phyloP scores from a whole-genome alignment of 2,329 filamentous ascomycete genomes.

The Chaetomiaceae sp. region DNA sequence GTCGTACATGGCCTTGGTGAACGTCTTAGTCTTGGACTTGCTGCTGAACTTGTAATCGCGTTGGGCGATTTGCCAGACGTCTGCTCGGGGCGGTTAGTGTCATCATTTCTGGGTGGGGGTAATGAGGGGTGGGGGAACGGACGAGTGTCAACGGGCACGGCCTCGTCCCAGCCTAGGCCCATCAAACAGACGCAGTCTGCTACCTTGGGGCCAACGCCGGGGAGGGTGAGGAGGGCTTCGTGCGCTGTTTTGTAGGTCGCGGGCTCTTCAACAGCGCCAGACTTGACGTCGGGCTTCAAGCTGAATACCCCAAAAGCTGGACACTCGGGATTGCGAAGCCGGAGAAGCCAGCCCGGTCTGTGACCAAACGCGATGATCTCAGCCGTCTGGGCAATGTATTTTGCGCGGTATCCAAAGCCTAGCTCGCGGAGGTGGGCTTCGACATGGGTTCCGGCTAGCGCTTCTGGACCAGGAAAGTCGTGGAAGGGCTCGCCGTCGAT shows the following conservation, averaged over 20 bases:
- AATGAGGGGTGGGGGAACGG: too few relatives aligned
- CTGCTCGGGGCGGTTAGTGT: too few relatives aligned
- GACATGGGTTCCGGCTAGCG: constrained; percentile 68
- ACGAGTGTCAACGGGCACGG: constrained; percentile 89
- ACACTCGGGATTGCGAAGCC: constrained; percentile 71
- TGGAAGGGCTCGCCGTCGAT: constrained; percentile 70
- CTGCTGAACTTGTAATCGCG: constrained; percentile 91
- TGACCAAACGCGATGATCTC: constrained; percentile 63
- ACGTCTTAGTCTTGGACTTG: constrained; percentile 67
- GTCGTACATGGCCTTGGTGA: constrained; percentile 86
- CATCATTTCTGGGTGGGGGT: too few relatives aligned
- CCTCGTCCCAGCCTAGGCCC: constrained; percentile 92
- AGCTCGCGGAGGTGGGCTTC: constrained; percentile 75
- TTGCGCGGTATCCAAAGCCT: constrained; percentile 92
- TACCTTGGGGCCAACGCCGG: constrained; percentile 94
- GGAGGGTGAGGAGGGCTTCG: constrained; percentile 68
- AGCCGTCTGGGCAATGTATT: constrained; percentile 86
- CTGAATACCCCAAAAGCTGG: constrained; percentile 46
- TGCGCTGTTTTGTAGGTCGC: constrained; percentile 75
- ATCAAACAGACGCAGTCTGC: constrained; percentile 95
- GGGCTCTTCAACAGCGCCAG: constrained; percentile 41
- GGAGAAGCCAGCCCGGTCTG: constrained; percentile 71
- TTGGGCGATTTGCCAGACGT: constrained; percentile 98
- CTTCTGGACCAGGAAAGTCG: constrained; percentile 76
- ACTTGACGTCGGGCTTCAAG: background rate